Conservation (phyloP, 805 yeast species). For the Starmerella apicola region DNA sequence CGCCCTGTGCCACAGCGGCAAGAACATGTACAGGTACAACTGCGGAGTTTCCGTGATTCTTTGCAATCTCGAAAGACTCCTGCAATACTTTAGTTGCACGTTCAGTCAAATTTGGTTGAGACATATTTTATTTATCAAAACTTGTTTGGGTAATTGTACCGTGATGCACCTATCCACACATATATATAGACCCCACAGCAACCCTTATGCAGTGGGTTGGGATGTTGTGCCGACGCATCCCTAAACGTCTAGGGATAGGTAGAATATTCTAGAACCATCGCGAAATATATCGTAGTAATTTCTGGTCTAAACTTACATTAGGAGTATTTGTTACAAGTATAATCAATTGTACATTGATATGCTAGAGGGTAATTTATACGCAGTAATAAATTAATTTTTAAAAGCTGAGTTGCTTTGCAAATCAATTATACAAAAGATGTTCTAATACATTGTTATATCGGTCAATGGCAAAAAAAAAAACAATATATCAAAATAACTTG, state of each 20-base stretch:
- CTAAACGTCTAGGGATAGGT: not conserved
- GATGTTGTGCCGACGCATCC: not conserved
- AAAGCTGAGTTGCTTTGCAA: no score
- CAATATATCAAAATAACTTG: no score
- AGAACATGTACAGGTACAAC: constrained; percentile 77
- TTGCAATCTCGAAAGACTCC: constrained; percentile 68
- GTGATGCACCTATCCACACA: not conserved
- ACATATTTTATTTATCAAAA: constrained; percentile 4
- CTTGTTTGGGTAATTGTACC: not conserved
- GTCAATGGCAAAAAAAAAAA: no score
- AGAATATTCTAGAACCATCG: not conserved
- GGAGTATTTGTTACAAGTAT: no score
- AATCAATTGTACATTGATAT: no score
- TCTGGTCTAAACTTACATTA: no score
- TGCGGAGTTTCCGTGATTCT: constrained; percentile 73
- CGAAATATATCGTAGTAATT: no score
- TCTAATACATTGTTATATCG: no score
- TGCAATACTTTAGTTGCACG: constrained; percentile 76
- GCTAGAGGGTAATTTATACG: no score
- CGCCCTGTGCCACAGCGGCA: constrained; percentile 76
- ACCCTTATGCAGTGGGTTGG: not conserved
- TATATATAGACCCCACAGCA: no score
- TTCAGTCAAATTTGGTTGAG: constrained; percentile 58
- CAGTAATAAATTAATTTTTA: no score
- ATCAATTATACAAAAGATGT: no score